Base-by-base conservation (phyloP, 2,329 filamentous ascomycete species). In the Mariannaea sp. region DNA sequence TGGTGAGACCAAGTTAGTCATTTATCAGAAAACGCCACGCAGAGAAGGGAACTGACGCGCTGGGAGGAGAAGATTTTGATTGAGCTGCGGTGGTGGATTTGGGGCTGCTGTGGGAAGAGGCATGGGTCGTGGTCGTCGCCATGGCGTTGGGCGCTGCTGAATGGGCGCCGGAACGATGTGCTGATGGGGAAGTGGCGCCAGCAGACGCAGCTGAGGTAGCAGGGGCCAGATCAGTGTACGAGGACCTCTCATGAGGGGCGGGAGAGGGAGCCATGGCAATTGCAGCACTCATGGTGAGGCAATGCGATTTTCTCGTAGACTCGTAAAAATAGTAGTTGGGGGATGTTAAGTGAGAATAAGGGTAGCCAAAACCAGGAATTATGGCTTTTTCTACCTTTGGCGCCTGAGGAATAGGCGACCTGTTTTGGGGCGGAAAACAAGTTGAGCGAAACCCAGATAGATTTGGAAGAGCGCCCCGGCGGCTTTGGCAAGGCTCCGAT, bases 261-360 rank as follows among this genome's bases (percentile, higher is more conserved):
- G 84, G 84, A 70, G 84, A 86, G 61, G 84, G 83, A 69, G 82
- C 84, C 84, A 87, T 86, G 67, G 84, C 82, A 70, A 87, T 81
- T 72, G 82, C 83, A 70, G 84, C 79, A 77, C 83, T 87, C 84
- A 87, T 87, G 70, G 65, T 85, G 71, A 65, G 60, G 49, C 47
- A 53, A 60, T 40, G 41, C 53, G 56, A 49, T 53, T 59, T 53
- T 49, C 53, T 51, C 59, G 55, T 60, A 49, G 55, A 56, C 51
- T 38, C 47, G 56, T 58, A 43, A 42, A 49, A 43, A 41, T 24
- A 7, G 50, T 40, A 58, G 47, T 52, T 43, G 45, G 54, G 38
- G 54, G 47, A 49, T 62, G 59, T 54, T 64, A 57, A 56, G 50
- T 53, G 60, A 62, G 51, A 40, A 38, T 40, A 49, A 63, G 44